Evolutionary conservation across 768 basidiomycete species (phyloP), one percentile per base, ranked within the genome.

Genomic region (Lentinula lateritia): DNA sequence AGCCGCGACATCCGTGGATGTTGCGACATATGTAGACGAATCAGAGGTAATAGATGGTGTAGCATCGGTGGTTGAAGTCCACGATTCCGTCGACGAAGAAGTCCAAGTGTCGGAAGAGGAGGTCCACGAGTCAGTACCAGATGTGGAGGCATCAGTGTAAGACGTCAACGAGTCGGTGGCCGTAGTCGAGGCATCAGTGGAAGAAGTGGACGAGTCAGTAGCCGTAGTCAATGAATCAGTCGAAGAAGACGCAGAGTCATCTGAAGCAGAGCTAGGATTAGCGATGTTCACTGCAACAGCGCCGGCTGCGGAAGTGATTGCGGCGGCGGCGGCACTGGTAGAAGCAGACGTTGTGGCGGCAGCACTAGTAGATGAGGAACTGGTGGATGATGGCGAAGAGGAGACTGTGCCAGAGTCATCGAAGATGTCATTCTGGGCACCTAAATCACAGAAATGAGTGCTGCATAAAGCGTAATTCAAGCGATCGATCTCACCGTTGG

Each of bases 341-440:
- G 18, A 20, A 2, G 55, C 4, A 5, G 39, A 28, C 4, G 39
- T 10, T 23, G 56, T 23, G 12, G 39, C 13, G 16, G 42, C 18
- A 18, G 42, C 39, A 13, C 28, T 38, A 0, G 55, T 28, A 13
- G 28, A 28, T 28, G 56, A 42, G 6, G 38, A 41, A 13, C n/a
- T n/a, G n/a, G n/a, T n/a, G n/a, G n/a, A n/a, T n/a, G n/a, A n/a
- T n/a, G 39, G 18, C 10, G 18, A 45, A 41, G 56, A 42, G n/a
- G 23, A 42, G 20, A 28, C 39, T 16, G 54, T 35, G 38, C 56
- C 56, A 6, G 56, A 58, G 15, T 50, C 41, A 28, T 64, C 63
- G 63, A 80, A 80, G 63, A 80, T 80, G 63, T 80, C 77, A 50
- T 78, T 74, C 63, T 80, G 79, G 0, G 78, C 73, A 62, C 78